phyloP scores from a whole-genome alignment of 1,139 yeast genomes.

The Yamadazyma conglobata region DNA sequence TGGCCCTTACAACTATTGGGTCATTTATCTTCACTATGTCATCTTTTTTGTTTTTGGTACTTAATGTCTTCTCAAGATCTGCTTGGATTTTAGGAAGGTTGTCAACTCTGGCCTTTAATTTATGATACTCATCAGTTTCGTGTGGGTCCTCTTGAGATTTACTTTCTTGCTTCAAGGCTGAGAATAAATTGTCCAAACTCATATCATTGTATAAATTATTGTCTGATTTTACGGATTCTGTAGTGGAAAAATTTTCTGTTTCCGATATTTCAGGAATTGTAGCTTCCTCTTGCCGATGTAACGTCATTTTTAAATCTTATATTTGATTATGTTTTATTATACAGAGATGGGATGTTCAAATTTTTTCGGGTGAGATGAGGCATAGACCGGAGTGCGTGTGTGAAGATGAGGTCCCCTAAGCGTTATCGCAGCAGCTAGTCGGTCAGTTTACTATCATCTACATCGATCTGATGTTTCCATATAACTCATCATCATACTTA shows the following conservation, averaged over 20 bases:
- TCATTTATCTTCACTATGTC: constrained; percentile 45
- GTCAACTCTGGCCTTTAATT: constrained; percentile 27
- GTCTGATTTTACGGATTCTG: constrained; percentile 13
- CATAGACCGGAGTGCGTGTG: too few relatives aligned
- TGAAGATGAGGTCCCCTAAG: too few relatives aligned
- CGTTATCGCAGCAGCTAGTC: neutral
- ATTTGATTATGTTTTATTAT: too few relatives aligned
- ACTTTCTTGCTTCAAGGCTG: constrained; percentile 26
- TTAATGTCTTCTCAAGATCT: constrained; percentile 22
- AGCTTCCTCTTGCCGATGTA: constrained; percentile 7
- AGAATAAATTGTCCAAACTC: constrained; percentile 31
- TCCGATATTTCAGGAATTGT: constrained; percentile 15
- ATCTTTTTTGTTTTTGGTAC: constrained; percentile 13
- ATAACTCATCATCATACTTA: constrained; percentile 28
- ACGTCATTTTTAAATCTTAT: constrained; percentile 7
- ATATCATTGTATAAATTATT: constrained; percentile 7
- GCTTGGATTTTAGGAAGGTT: constrained; percentile 37
- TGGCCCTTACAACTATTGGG: constrained; percentile 35
- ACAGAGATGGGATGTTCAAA: constrained; percentile 3
- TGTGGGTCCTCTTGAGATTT: constrained; percentile 5
- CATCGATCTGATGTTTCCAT: constrained; percentile 10
- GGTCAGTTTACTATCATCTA: neutral
- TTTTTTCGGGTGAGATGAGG: constrained; percentile 9
- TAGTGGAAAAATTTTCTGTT: constrained; percentile 14
- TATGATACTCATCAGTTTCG: constrained; percentile 24